Conservation (phyloP, 2,329 filamentous ascomycete species). For the Plectosphaerella cucumerina region DNA sequence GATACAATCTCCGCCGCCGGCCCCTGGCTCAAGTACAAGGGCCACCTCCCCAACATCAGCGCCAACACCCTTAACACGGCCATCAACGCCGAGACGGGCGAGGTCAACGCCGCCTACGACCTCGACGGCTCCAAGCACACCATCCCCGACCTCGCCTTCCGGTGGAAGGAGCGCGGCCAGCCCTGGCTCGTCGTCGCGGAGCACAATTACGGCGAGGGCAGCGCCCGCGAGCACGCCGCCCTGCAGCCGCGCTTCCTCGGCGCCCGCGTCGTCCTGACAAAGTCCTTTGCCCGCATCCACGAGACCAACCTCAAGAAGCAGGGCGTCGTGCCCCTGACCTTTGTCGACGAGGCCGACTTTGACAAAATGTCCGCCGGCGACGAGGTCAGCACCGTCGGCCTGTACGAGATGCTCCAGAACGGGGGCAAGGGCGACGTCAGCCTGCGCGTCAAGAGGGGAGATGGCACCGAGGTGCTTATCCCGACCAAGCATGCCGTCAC, state of each 20-base stretch:
- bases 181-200: slow-evolving; percentile 95
- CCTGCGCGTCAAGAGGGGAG: slow-evolving; percentile 59
- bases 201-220: slow-evolving; percentile 95
- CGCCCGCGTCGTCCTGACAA: slow-evolving; percentile 76
- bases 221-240: slow-evolving; percentile 83
- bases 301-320: slow-evolving; percentile 98
- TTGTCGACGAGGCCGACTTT: slow-evolving; percentile 84
- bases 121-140: slow-evolving; percentile 67
- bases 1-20: slow-evolving; percentile 97
- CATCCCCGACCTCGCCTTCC: slow-evolving; percentile 81
- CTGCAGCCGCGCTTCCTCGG: slow-evolving; percentile 89
- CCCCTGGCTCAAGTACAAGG: slow-evolving; percentile 99
- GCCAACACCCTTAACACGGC: slow-evolving; percentile 97
- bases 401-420: slow-evolving; percentile 75
- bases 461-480: slow-evolving; percentile 64
- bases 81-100: slow-evolving; percentile 84
- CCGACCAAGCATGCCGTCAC: slow-evolving; percentile 84
- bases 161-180: slow-evolving; percentile 71
- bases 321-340: slow-evolving; percentile 90
- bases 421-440: slow-evolving; percentile 75
- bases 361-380: slow-evolving; percentile 80
- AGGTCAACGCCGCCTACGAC: slow-evolving; percentile 92
- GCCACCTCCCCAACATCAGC: slow-evolving; percentile 94
- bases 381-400: slow-evolving; percentile 73
- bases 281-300: slow-evolving; percentile 88